These are phyloP conservation scores for Mucor racemosus DNA, from an alignment of 371 early-diverging fungal species.

Conservation along the genomic window DNA sequence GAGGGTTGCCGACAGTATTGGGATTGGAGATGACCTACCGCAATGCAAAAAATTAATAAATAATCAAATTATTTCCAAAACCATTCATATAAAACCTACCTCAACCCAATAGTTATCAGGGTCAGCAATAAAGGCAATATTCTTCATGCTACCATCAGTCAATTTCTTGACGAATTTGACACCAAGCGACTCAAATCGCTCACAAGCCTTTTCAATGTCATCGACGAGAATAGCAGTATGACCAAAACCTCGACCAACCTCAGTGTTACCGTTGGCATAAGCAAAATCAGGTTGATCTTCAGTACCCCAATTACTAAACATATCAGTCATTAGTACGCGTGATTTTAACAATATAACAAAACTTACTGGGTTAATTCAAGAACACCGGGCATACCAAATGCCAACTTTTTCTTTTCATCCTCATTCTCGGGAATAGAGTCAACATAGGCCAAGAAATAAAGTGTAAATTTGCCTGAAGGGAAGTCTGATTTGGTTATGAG, in stretches of 20 bases:
- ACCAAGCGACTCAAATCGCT: slow-evolving; percentile 70
- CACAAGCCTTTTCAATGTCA: slow-evolving; percentile 79
- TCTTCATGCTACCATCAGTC: slow-evolving; percentile 79
- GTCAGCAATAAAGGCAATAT: slow-evolving; percentile 87
- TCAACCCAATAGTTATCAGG: slow-evolving; percentile 92
- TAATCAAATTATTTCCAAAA: background rate
- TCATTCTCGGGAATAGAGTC: slow-evolving; percentile 53
- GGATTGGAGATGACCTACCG: slow-evolving; percentile 22
- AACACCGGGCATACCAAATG: slow-evolving; percentile 73
- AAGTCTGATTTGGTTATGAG: slow-evolving; percentile 62
- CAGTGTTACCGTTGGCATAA: slow-evolving; percentile 81
- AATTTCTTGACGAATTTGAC: slow-evolving; percentile 83
- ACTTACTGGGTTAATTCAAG: slow-evolving; percentile 86
- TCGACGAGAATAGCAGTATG: slow-evolving; percentile 86
- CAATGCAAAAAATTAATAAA: background rate
- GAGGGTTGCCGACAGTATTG: slow-evolving; percentile 8
- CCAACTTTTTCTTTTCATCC: slow-evolving; percentile 60
- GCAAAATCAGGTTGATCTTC: slow-evolving; percentile 71
- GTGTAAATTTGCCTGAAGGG: slow-evolving; percentile 74
- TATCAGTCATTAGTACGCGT: background rate
- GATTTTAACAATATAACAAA: background rate
- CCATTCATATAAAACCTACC: slow-evolving; percentile 11
- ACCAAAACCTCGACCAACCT: slow-evolving; percentile 75
- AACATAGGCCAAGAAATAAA: slow-evolving; percentile 74
- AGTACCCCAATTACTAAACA: slow-evolving; percentile 81